Percentiles rank a stretch among this genome's conserved stretches.
Evolutionary conservation across 192 early-diverging fungal species (phyloP).

Genomic region (Podila verticillata): DNA sequence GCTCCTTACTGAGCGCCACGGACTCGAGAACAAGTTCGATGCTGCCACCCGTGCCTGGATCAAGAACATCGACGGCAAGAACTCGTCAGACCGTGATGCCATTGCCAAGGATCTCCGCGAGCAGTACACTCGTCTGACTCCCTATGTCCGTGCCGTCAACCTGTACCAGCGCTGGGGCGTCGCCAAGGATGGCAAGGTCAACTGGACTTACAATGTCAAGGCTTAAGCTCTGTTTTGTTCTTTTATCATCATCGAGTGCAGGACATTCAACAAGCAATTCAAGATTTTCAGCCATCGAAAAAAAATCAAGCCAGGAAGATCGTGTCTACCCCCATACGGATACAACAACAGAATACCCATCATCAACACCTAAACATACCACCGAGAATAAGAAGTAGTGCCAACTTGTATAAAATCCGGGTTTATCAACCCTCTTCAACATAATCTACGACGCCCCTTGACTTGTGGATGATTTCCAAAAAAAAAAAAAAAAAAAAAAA

Average conservation of each 20-base stretch:
- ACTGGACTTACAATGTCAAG: conserved; percentile 53
- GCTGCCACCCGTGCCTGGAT: conserved; percentile 59
- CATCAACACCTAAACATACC: background rate
- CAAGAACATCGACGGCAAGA: conserved; percentile 53
- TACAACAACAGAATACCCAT: background rate
- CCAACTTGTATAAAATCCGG: background rate
- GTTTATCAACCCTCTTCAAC: background rate
- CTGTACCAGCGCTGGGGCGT: conserved; percentile 56
- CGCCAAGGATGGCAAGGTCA: conserved; percentile 38
- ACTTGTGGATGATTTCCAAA: too few species aligned
- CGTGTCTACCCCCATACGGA: background rate
- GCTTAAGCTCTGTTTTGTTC: background rate
- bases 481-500: too few species aligned
- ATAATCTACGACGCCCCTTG: too few species aligned
- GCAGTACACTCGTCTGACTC: conserved; percentile 58
- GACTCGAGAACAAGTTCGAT: conserved; percentile 58
- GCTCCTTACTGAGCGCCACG: conserved; percentile 33
- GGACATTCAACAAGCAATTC: conserved; percentile 13
- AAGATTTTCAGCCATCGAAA: background rate
- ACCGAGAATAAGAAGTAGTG: background rate
- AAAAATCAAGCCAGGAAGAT: conserved; percentile 7
- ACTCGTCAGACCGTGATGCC: conserved; percentile 50
- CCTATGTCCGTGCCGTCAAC: conserved; percentile 58
- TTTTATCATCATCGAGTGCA: conserved; percentile 10
- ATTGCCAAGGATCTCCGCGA: conserved; percentile 55